Base-by-base conservation (phyloP, 106 monocot species). In the Allium cepa region DNA sequence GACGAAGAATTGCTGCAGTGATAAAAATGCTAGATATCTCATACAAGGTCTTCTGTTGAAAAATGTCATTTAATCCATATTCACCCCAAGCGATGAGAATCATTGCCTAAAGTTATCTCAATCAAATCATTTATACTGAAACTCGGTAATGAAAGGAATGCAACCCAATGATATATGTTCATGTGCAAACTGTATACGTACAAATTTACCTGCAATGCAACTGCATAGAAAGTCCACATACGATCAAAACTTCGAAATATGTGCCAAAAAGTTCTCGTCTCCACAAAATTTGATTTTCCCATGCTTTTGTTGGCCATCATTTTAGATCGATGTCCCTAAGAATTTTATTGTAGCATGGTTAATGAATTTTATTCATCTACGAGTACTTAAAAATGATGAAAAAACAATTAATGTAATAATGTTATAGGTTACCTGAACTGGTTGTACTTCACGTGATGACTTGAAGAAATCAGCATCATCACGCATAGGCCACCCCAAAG, bases 161-260 rank as follows among this genome's bases (percentile, higher is more conserved):
- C 36, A 36, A 36, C 36, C 36, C 36, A 36, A 36, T 36, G 0
- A 36, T 36, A 36, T 36, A 36, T 36, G 3, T 36, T 36, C 36
- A 36, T 36, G 5, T 36, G 36, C 3, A 36, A 27, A 11, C 12
- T 46, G 57, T 15, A 14, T 18, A 49, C 14, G 26, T 22, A 7
- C 56, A 9, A 63, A 47, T 68, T 26, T 75, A 99, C 99, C 93
- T 99, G 99, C 7, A 99, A 70, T 60, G 85, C 90, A 46, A 99
- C 47, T 22, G 76, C 57, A 77, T 93, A 90, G 58, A 99, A 99
- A 6, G 92, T 99, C 99, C 99, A 99, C 71, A 99, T 55, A 12
- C 99, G 93, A 77, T 99, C 99, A 84, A 99, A 99, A 74, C 99
- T 99, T 77, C 99, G 64, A 75, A 87, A 99, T 47, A 93, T 85